Conservation (phyloP, 108 stramenopile genomes). For the Cyclostephanos tholiformis region DNA sequence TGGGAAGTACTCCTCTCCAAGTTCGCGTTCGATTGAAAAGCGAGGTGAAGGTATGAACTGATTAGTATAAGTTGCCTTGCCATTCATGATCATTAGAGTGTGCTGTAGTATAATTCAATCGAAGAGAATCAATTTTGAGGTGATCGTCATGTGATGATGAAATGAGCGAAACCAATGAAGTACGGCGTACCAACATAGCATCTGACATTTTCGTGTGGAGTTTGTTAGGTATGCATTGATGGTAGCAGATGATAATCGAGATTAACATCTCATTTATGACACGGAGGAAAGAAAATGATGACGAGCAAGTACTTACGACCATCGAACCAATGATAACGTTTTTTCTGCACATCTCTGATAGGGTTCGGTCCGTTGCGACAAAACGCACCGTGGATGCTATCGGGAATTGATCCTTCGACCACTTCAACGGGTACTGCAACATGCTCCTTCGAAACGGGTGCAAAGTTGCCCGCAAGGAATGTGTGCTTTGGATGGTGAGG, state of each 20-base stretch:
- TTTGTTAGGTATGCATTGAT: not conserved
- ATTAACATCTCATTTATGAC: not conserved
- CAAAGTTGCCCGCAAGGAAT: constrained; percentile 51
- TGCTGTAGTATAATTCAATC: constrained; percentile 23
- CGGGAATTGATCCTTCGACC: constrained; percentile 49
- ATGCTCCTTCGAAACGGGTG: constrained; percentile 45
- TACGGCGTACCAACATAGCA: constrained; percentile 43
- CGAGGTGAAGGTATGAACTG: constrained; percentile 52
- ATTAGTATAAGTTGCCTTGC: constrained; percentile 50
- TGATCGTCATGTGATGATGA: not conserved
- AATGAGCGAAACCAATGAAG: not conserved
- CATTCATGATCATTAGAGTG: constrained; percentile 41
- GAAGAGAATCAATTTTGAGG: not conserved
- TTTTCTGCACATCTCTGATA: constrained; percentile 21
- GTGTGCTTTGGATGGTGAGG: constrained; percentile 15
- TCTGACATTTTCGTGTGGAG: constrained; percentile 12
- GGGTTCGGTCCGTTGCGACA: constrained; percentile 56
- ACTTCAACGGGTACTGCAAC: constrained; percentile 35
- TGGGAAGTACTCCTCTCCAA: constrained; percentile 48
- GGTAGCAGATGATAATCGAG: not conserved
- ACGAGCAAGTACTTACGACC: constrained; percentile 30
- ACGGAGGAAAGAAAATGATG: not conserved
- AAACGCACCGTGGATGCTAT: constrained; percentile 37
- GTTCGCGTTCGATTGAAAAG: constrained; percentile 47
- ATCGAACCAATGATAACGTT: constrained; percentile 61